Evolutionary conservation across 148 eudicot species (phyloP).

Genomic region (Fagopyrum tataricum): DNA sequence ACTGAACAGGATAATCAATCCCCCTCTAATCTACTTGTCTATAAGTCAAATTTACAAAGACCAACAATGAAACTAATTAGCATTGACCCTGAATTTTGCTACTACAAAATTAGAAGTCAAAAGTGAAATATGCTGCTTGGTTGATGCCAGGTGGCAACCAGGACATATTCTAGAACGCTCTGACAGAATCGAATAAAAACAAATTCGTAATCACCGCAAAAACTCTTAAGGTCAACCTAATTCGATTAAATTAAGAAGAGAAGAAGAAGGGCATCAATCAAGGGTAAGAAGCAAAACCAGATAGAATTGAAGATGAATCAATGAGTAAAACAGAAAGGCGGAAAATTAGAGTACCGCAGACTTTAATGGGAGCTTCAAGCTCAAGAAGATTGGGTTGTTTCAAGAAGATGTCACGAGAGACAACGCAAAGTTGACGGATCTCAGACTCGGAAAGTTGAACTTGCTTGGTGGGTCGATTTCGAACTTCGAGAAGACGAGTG

Average conservation of each 20-base stretch:
- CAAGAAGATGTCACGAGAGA: conserved; percentile 61
- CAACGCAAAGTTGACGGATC: conserved; percentile 78
- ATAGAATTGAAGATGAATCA: not conserved
- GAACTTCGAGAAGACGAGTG: conserved; percentile 54
- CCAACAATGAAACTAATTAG: not conserved
- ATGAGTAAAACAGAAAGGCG: not conserved
- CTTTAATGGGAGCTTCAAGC: conserved; percentile 84
- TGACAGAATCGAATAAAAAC: conserved; percentile 4
- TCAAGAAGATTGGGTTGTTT: conserved; percentile 77
- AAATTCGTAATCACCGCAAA: not conserved
- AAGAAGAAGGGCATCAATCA: not conserved
- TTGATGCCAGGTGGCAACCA: conserved; percentile 2
- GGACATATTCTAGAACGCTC: not conserved
- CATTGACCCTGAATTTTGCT: not conserved
- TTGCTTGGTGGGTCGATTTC: conserved; percentile 61
- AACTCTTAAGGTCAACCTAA: conserved; percentile 8
- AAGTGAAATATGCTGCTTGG: not conserved
- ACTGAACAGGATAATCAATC: not conserved
- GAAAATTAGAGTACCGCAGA: conserved; percentile 48
- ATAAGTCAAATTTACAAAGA: not conserved
- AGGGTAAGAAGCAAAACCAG: not conserved
- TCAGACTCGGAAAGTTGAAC: conserved; percentile 78
- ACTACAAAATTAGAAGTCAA: not conserved
- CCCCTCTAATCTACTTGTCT: not conserved
- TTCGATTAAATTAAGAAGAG: not conserved